phyloP scores from a whole-genome alignment of 2,329 filamentous ascomycete species.

The Paraphaeosphaeria sporulosa region DNA sequence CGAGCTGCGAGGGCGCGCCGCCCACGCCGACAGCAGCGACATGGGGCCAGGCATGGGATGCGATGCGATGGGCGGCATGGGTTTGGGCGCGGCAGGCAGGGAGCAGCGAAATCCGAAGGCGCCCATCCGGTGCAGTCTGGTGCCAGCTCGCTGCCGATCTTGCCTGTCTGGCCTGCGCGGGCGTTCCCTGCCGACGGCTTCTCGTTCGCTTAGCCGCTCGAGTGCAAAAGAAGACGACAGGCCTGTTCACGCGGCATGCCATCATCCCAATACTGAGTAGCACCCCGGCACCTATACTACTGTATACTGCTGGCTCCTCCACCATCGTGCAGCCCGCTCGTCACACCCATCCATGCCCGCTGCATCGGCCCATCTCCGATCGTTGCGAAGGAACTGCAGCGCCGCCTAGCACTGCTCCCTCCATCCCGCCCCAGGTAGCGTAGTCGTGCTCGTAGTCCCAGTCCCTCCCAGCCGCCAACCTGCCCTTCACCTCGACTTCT shows the following conservation, averaged over 20 bases:
- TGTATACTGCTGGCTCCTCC: not conserved
- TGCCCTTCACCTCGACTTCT: slow-evolving; percentile 8
- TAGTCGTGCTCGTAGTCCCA: not conserved
- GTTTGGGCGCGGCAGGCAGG: not conserved
- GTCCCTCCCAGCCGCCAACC: not conserved
- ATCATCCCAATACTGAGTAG: not conserved
- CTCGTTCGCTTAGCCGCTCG: slow-evolving; percentile 6
- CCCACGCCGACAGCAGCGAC: slow-evolving; percentile 3
- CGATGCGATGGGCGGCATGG: too few species aligned
- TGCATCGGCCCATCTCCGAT: slow-evolving; percentile 49
- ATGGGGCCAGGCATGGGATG: not conserved
- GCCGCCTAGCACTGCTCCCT: not conserved
- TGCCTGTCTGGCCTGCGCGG: too few species aligned
- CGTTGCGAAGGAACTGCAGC: slow-evolving; percentile 34
- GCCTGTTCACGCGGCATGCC: slow-evolving; percentile 2
- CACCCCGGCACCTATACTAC: too few species aligned
- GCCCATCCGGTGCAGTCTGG: not conserved
- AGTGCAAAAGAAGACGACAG: not conserved
- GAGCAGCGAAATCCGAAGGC: not conserved
- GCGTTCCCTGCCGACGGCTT: slow-evolving; percentile 2
- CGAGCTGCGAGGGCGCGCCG: not conserved
- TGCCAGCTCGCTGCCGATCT: not conserved
- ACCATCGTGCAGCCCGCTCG: slow-evolving; percentile 26
- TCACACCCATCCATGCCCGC: slow-evolving; percentile 32
- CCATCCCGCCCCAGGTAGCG: not conserved